Base-by-base conservation (phyloP, 768 basidiomycete species). In the Boletus subparvulus region DNA sequence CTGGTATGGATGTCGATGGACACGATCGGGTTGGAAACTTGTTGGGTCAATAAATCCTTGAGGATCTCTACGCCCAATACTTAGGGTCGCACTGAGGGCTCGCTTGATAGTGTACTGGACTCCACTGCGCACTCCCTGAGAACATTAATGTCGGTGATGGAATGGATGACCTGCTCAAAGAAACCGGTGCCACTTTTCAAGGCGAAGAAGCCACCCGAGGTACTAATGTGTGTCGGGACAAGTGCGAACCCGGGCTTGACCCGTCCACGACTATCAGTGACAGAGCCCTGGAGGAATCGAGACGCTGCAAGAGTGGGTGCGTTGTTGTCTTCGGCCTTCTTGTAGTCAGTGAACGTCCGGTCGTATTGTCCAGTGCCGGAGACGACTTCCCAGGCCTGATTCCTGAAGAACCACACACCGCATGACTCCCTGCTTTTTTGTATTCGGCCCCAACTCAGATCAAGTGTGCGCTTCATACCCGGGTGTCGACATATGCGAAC, bases 1-100 rank as follows among this genome's bases (percentile, higher is more conserved):
- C 11, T 8, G 2, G 36, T 39, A 12, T 54, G 28, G 36, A 39
- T 28, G 16, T 54, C 52, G 48, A 52, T 52, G 21, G 52, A 53
- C 35, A 37, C 3, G 36, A 53, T 39, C 12, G 52, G 35, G 13
- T 47, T 1, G 17, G 28, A 9, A 24, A 6, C 13, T 30, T 30
- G 28, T 3, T 4, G 1, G 12, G 7, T 52, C 10, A 6, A 54
- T 16, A 39, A 53, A 54, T 21, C 50, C 52, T 9, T 53, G 50
- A 3, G 49, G 49, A n/a, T 39, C 28, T 53, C 0, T 12, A 39
- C 52, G 36, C 2, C 21, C 21, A 16, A 37, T 19, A 3, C 17
- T 4, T 3, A 12, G 16, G 16, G 52, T 50, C 1, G 7, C 19
- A 12, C 0, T 2, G 3, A 37, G 19, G 11, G 28, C 36, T 6